Conservation (phyloP, 2,329 filamentous ascomycete species). For the Ophiostoma ulmi region DNA sequence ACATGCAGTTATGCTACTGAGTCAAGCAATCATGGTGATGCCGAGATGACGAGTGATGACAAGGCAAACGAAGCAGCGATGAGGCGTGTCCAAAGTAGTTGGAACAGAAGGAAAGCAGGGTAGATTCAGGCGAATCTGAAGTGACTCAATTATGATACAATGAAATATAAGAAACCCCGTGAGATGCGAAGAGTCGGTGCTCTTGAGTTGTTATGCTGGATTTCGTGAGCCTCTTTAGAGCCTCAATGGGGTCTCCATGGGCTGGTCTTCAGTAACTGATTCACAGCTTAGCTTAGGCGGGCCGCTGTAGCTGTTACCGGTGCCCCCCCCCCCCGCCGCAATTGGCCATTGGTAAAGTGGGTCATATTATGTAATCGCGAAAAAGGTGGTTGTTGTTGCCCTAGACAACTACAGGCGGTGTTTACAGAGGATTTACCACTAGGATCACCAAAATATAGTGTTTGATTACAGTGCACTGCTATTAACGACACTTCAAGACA, state of each 20-base stretch:
- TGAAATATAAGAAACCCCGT: not conserved
- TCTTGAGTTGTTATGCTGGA: not conserved
- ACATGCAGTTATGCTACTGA: not conserved
- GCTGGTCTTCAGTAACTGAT: not conserved
- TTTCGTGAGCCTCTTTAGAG: not conserved
- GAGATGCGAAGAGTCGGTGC: not conserved
- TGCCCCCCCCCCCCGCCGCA: not conserved
- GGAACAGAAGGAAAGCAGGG: not conserved
- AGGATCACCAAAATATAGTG: not conserved
- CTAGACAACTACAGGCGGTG: not conserved
- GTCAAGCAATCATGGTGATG: not conserved
- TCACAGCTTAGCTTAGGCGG: not conserved
- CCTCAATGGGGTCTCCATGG: not conserved
- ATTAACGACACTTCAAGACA: not conserved
- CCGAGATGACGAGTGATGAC: not conserved
- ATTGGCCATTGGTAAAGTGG: not conserved
- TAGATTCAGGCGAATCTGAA: not conserved
- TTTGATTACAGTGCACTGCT: not conserved
- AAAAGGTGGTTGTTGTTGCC: not conserved
- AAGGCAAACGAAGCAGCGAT: not conserved
- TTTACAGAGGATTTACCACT: not conserved
- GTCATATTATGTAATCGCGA: not conserved
- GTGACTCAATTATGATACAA: not conserved
- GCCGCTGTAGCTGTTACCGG: not conserved
- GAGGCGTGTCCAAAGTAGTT: not conserved